Base-by-base conservation (phyloP, 1,284 basidiomycete species). In the Leccinum subrobustum region DNA sequence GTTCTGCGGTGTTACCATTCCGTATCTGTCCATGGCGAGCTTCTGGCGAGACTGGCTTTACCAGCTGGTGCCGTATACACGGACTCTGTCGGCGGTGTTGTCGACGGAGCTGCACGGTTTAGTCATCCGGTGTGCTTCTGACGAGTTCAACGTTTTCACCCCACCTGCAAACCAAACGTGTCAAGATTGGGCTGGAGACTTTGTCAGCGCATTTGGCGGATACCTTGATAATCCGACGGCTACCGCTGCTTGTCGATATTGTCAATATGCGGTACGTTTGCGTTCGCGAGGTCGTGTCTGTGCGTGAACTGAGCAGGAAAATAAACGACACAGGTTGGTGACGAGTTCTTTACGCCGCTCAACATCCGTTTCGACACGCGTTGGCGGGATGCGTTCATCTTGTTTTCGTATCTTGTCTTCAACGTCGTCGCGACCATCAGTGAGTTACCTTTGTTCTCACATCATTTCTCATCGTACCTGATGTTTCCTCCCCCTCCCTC, bases 41-140 rank as follows among this genome's bases (percentile, higher is more conserved):
- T 95, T 93, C 81, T 95, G 91, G 88, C 76, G 83, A 63, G 78
- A 79, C 18, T 95, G 92, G 89, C 72, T 93, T 48, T 92, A 92
- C 73, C 77, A 86, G 63, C 74, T 91, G 6, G 79, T 80, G 44
- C 87, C 87, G 0, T 93, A 87, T 76, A 93, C 90, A 2, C 83
- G 90, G 35, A 81, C 86, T n/a, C 75, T 94, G 44, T 81, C 84
- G 3, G 81, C 91, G 12, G 87, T 96, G 78, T 77, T 94, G 58
- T 83, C 90, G 1, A 93, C 89, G 12, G 93, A 92, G 68, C 80
- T 98, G 27, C 85, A 93, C 70, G 92, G 88, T 14, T 78, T 94
- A 8, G 66, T 70, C 0, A 87, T 97, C 59, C 72, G 68, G 37
- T 96, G 94, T 78, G 80, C 82, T 42, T 67, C 77, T 1, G 81